These are phyloP conservation scores for Fusarium hostae DNA, from an alignment of 2,329 filamentous ascomycete species.

Conservation along the genomic window DNA sequence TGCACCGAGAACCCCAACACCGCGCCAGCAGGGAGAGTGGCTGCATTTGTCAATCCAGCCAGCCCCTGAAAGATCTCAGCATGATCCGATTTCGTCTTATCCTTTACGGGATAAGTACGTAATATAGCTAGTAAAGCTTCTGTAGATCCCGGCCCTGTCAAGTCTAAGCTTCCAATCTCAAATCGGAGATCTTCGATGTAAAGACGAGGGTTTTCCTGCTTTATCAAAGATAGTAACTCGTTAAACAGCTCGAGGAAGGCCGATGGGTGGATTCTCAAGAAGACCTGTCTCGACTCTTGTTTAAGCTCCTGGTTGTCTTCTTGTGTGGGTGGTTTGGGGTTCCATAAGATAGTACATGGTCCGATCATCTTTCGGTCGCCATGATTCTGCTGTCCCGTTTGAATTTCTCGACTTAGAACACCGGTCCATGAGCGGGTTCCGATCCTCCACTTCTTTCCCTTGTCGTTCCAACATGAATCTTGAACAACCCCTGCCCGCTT, in stretches of 20 bases:
- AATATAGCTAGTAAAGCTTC: slow-evolving; percentile 80
- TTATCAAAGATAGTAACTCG: slow-evolving; percentile 67
- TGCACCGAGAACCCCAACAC: slow-evolving; percentile 77
- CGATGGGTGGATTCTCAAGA: slow-evolving; percentile 85
- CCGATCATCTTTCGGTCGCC: slow-evolving; percentile 68
- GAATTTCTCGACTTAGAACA: slow-evolving; percentile 63
- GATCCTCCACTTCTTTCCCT: slow-evolving; percentile 76
- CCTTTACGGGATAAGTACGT: slow-evolving; percentile 57
- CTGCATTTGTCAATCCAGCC: slow-evolving; percentile 71
- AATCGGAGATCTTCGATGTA: slow-evolving; percentile 76
- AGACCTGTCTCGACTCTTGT: slow-evolving; percentile 58
- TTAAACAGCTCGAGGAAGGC: slow-evolving; percentile 78
- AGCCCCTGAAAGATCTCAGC: slow-evolving; percentile 63
- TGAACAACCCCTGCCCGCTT: slow-evolving; percentile 71
- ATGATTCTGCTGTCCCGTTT: slow-evolving; percentile 50
- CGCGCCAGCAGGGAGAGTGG: slow-evolving; percentile 74
- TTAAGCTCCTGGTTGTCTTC: slow-evolving; percentile 39
- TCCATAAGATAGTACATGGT: slow-evolving; percentile 81
- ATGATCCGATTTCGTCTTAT: slow-evolving; percentile 51
- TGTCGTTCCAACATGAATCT: slow-evolving; percentile 69
- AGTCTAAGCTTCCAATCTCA: slow-evolving; percentile 70
- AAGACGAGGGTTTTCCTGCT: slow-evolving; percentile 69
- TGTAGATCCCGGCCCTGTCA: slow-evolving; percentile 76
- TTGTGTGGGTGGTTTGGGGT: slow-evolving; percentile 55
- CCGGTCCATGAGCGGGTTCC: slow-evolving; percentile 63